Evolutionary conservation across 257 asterid species (phyloP).

Genomic region (Linderniella brevidens): DNA sequence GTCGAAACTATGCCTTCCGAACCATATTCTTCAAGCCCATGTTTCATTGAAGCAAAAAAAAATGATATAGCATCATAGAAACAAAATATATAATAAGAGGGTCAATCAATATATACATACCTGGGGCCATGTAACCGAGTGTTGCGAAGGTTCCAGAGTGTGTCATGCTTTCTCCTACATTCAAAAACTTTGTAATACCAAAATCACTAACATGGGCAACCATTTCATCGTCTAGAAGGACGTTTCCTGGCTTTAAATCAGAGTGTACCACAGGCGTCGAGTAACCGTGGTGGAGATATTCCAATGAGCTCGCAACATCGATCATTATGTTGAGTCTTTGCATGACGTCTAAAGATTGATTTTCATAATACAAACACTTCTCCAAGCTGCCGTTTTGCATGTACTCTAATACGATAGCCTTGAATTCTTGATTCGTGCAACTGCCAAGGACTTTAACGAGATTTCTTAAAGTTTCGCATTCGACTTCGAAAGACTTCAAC

Average conservation of each 20-base stretch:
- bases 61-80: too few relatives aligned
- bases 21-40: conserved; percentile 14
- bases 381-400: conserved; percentile 9
- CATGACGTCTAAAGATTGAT: background rate
- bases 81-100: background rate
- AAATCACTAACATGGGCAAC: conserved; percentile 20
- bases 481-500: conserved; percentile 13
- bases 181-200: conserved; percentile 16
- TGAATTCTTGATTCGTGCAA: conserved; percentile 19
- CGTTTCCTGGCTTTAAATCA: conserved; percentile 17
- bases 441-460: conserved; percentile 15
- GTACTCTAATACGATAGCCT: conserved; percentile 1
- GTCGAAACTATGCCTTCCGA: conserved; percentile 13
- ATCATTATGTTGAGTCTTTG: conserved; percentile 15
- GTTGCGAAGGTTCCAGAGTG: conserved; percentile 22
- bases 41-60: background rate
- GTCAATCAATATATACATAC: conserved; percentile 3
- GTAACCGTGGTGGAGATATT: too few relatives aligned
- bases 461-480: conserved; percentile 21
- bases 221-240: conserved; percentile 17
- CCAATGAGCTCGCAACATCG: conserved; percentile 20
- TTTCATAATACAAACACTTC: conserved; percentile 13
- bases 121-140: conserved; percentile 20
- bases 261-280: too few relatives aligned
- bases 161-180: conserved; percentile 10